A percentile compares a stretch with the other conserved stretches of the same genome.
Conservation (phyloP, 768 basidiomycete species). For the Tulasnella sp. region DNA sequence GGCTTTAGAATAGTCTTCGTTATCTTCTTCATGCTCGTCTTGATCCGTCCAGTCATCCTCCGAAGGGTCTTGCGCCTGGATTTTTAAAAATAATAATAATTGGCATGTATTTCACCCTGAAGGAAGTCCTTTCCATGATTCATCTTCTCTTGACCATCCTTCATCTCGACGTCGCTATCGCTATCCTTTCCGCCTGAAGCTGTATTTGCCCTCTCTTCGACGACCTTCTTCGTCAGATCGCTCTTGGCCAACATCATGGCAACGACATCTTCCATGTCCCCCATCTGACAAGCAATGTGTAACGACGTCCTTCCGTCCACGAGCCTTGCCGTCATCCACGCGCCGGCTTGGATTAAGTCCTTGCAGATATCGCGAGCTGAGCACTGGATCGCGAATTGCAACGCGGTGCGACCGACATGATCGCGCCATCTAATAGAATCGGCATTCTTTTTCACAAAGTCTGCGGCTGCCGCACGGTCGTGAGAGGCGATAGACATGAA, state of each 20-base stretch:
- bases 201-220: slow-evolving; percentile 21
- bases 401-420: slow-evolving; percentile 47
- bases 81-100: too few relatives aligned
- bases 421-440: slow-evolving; percentile 36
- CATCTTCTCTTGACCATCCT: slow-evolving; percentile 23
- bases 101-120: too few relatives aligned
- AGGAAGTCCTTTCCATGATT: too few relatives aligned
- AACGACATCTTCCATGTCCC: slow-evolving; percentile 26
- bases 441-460: slow-evolving; percentile 33
- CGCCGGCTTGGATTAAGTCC: slow-evolving; percentile 44
- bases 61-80: slow-evolving; percentile 18
- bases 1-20: slow-evolving; percentile 31
- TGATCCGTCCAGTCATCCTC: slow-evolving; percentile 6
- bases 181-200: background rate
- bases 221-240: slow-evolving; percentile 25
- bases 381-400: slow-evolving; percentile 47
- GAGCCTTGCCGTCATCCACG: slow-evolving; percentile 43
- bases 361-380: slow-evolving; percentile 37
- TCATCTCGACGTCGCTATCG: background rate
- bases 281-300: slow-evolving; percentile 42
- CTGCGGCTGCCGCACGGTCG: slow-evolving; percentile 33
- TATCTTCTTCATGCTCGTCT: slow-evolving; percentile 10
- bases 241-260: slow-evolving; percentile 43
- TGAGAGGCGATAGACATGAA: slow-evolving; percentile 41
- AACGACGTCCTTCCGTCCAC: slow-evolving; percentile 46